A percentile compares a stretch with the other conserved stretches of the same genome.
These are phyloP conservation scores for Solanum chilense DNA, from an alignment of 257 asterid species.

Conservation along the genomic window DNA sequence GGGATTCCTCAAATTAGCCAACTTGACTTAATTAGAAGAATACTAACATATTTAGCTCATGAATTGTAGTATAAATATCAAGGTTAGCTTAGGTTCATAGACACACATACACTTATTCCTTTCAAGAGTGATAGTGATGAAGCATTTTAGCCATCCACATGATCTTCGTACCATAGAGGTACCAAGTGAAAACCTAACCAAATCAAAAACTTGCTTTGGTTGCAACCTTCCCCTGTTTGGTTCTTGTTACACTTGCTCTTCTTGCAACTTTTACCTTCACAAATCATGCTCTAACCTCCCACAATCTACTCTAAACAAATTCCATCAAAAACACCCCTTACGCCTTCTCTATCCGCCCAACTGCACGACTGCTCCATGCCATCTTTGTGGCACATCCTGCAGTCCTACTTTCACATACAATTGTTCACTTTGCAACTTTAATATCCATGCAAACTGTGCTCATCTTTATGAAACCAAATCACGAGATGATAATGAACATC, in stretches of 20 bases:
- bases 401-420: not conserved
- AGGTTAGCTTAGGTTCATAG: not conserved
- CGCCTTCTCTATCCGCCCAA: slow-evolving; percentile 5
- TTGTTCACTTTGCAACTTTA: slow-evolving; percentile 1
- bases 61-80: not conserved
- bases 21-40: not conserved
- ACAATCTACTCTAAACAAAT: not conserved
- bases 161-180: not conserved
- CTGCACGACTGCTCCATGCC: not conserved
- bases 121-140: not conserved
- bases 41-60: not conserved
- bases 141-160: slow-evolving; percentile 9
- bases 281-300: slow-evolving; percentile 3
- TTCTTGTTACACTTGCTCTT: slow-evolving; percentile 1
- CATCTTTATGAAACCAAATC: not conserved
- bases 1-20: not conserved
- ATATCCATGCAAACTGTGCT: slow-evolving; percentile 7
- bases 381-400: not conserved
- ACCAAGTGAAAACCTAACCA: not conserved
- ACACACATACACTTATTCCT: not conserved
- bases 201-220: not conserved
- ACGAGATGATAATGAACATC: not conserved
- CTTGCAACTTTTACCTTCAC: slow-evolving; percentile 9
- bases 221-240: slow-evolving; percentile 4
- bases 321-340: not conserved